Evolutionary conservation across 768 basidiomycete species (phyloP), one percentile per base, ranked within the genome.

Genomic region (Pisolithus marmoratus): DNA sequence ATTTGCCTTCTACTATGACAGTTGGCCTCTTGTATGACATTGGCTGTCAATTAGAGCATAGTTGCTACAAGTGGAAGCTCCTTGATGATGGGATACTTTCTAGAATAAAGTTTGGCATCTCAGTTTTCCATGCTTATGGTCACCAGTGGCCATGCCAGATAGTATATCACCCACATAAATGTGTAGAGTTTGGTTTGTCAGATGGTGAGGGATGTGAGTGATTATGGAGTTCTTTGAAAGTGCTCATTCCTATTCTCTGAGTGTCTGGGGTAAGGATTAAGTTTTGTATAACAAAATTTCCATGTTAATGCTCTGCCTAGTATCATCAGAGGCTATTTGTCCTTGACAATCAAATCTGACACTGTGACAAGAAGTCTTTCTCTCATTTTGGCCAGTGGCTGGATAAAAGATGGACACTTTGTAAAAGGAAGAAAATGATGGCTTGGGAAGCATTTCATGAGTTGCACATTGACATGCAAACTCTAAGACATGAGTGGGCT

Each of bases 61-160:
- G 51, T 29, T 47, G 45, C 38, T 19, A 29, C 46, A 54, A 54
- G 44, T 49, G 48, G 47, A 49, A 44, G 15, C 37, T 54, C 29
- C 40, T 54, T n/a, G 40, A 44, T 19, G 23, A 50, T 14, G 24
- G 29, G 19, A 24, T 54, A 20, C 36, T 42, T 19, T 20, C 23
- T 0, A 20, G 59, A 8, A 36, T 72, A 15, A 17, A 41, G 2
- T 69, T 66, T 34, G 4, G 23, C 24, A 44, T 44, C 4, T 65
- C 63, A 6, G 69, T 63, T 0, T 68, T 73, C 65, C 71, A 73
- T 55, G 69, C 67, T 0, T 70, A 65, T 50, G 67, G 63, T 2
- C 70, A 71, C 37, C 58, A 69, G 41, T 70, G 70, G 68, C 47
- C 61, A 5, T 71, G 70, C 48, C 70, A 71, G 40, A 49, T 75